These are phyloP conservation scores for Fusarium virguliforme DNA, from an alignment of 2,329 filamentous ascomycete species.

Conservation along the genomic window DNA sequence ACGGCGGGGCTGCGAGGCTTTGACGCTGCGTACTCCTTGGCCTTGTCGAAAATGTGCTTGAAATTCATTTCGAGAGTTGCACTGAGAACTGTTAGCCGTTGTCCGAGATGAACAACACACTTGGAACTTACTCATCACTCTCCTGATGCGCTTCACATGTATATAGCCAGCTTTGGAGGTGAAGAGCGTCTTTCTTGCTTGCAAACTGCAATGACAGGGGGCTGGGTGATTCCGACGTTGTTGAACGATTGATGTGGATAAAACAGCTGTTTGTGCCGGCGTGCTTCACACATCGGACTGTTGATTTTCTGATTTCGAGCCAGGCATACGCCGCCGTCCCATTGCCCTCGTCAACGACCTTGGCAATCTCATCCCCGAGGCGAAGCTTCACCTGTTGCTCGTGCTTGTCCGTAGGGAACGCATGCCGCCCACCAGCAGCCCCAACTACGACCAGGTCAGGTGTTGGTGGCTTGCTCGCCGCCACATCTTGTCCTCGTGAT, in stretches of 20 bases:
- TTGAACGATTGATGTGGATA: conserved; percentile 47
- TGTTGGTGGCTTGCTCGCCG: background rate
- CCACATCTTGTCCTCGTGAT: background rate
- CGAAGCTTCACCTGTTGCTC: conserved; percentile 16
- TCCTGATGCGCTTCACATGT: background rate
- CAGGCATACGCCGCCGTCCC: conserved; percentile 28
- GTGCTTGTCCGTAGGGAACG: background rate
- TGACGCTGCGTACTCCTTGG: conserved; percentile 11
- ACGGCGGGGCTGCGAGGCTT: background rate
- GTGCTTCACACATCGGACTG: conserved; percentile 38
- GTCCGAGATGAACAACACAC: too few species aligned
- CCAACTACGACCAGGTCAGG: conserved; percentile 34
- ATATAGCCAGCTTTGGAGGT: conserved; percentile 41
- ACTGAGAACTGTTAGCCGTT: conserved; percentile 35
- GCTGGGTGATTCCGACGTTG: background rate
- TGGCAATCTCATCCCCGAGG: conserved; percentile 24
- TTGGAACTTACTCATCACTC: conserved; percentile 33
- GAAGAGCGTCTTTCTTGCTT: conserved; percentile 17
- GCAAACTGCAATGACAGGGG: conserved; percentile 47
- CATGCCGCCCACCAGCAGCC: conserved; percentile 48
- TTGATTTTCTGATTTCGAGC: conserved; percentile 42
- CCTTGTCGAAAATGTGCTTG: conserved; percentile 1
- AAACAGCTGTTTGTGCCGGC: conserved; percentile 35
- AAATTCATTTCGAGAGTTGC: conserved; percentile 31
- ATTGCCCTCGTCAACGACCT: background rate